Base-by-base conservation (phyloP, 805 yeast species). In the Candida wancherniae region DNA sequence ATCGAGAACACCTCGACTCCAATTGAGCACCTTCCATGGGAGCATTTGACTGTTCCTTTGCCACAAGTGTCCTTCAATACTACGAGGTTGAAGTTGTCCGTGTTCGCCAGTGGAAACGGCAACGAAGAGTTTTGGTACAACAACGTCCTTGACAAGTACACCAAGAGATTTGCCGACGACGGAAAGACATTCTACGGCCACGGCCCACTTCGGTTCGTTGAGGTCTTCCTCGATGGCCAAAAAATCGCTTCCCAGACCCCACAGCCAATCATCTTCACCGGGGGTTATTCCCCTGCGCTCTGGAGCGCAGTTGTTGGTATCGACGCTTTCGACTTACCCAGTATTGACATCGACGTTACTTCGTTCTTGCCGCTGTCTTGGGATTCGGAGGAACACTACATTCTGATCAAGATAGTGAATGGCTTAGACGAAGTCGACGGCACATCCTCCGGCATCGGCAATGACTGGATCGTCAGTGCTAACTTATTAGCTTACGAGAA, bases 81-180 rank as follows among this genome's bases (percentile, higher is more conserved):
- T 4, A 75, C 85, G 3, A 66, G 77, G 36, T 75, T 77, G 26
- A 61, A 58, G 35, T 51, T 84, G 19, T 69, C 80, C 8, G 51
- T 85, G 4, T 77, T 75, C 42, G 75, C 81, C 9, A 73, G 84
- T 12, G 95, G 92, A 3, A 84, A 80, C 46, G 80, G 79, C 3
- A 76, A 71, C 20, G 95, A 85, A 55, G 95, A 86, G 52, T 82
- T 83, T 47, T 85, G 94, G 94, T 86, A 79, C 54, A 56, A 77
- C 3, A 80, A 83, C 42, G 61, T 67, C 8, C 37, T 80, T 24
- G 83, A 77, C 43, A 50, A 61, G 26, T 67, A 55, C 40, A 56
- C 52, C n/a, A 50, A 61, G 23, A 45, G 47, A n/a, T 75, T 74
- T 39, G 48, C 44, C 2, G 39, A 47, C 2, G 37, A 39, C 14